A percentile compares a stretch with the other conserved stretches of the same genome.
These are phyloP conservation scores for Plectosphaerella cucumerina DNA, from an alignment of 2,329 filamentous ascomycete genomes.

Conservation along the genomic window DNA sequence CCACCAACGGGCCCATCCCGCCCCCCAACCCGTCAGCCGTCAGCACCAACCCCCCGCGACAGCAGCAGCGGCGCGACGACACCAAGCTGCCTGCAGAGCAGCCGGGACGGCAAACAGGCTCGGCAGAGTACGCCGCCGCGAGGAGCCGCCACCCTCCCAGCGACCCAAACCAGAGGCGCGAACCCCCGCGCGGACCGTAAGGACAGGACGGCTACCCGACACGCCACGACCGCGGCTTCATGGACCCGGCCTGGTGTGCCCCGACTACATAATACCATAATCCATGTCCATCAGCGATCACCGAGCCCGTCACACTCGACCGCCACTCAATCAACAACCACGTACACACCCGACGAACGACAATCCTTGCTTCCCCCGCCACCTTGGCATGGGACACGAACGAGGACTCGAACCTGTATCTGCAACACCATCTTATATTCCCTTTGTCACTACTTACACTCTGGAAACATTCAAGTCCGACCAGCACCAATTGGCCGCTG, in stretches of 20 bases:
- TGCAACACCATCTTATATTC: not conserved
- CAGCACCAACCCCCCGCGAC: constrained; percentile 18
- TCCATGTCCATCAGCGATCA: no score
- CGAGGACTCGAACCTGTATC: not conserved
- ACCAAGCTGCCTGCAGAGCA: constrained; percentile 59
- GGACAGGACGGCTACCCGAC: not conserved
- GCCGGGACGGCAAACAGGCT: constrained; percentile 46
- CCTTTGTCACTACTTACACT: constrained; percentile 3
- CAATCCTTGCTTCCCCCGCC: not conserved
- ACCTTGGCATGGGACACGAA: no score
- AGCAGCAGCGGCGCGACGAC: constrained; percentile 37
- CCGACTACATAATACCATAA: not conserved
- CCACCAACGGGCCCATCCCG: constrained; percentile 29
- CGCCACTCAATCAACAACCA: not conserved
- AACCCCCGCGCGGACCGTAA: constrained; percentile 21
- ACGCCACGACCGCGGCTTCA: not conserved
- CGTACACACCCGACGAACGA: constrained; percentile 3
- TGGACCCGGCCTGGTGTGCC: not conserved
- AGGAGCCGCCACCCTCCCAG: constrained; percentile 38
- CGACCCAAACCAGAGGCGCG: constrained; percentile 38
- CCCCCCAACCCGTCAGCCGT: constrained; percentile 18
- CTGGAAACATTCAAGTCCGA: not conserved
- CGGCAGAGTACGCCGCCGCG: constrained; percentile 46
- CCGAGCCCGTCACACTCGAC: no score
- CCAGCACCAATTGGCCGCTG: constrained; percentile 7